These are phyloP conservation scores for Moniliella sp. DNA, from an alignment of 1,284 basidiomycete genomes.

Conservation along the genomic window DNA sequence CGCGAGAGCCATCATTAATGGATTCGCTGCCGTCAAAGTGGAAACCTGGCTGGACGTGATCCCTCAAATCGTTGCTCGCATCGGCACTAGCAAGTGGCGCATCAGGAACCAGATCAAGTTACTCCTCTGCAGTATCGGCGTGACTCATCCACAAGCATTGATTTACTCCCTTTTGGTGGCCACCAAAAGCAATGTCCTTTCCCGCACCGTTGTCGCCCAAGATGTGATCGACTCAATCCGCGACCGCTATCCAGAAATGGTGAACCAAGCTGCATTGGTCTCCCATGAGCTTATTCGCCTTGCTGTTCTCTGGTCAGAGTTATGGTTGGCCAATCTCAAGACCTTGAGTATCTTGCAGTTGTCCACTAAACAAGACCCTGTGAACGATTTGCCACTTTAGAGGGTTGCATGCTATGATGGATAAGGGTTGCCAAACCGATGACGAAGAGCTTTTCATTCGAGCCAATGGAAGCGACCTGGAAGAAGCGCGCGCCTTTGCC, in stretches of 20 bases:
- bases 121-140: conserved; percentile 75
- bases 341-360: conserved; percentile 85
- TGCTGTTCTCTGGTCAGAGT: conserved; percentile 94
- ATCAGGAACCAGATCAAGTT: conserved; percentile 76
- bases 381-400: conserved; percentile 83
- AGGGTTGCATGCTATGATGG: conserved; percentile 78
- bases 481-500: conserved; percentile 80
- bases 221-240: conserved; percentile 80
- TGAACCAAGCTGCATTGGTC: conserved; percentile 76
- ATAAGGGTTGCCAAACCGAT: conserved; percentile 82
- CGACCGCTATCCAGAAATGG: conserved; percentile 71
- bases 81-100: conserved; percentile 72
- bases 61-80: conserved; percentile 95
- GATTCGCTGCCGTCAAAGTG: conserved; percentile 72
- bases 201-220: conserved; percentile 62
- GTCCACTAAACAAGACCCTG: conserved; percentile 96
- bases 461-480: conserved; percentile 76
- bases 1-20: conserved; percentile 65
- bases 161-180: conserved; percentile 96
- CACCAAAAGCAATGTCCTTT: conserved; percentile 70
- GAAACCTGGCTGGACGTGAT: conserved; percentile 98
- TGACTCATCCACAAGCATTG: conserved; percentile 86
- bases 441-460: conserved; percentile 88
- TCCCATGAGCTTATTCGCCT: conserved; percentile 88
- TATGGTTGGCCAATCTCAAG: conserved; percentile 99